Evolutionary conservation across 1,284 basidiomycete genomes (phyloP).

Genomic region (Meira nashicola): DNA sequence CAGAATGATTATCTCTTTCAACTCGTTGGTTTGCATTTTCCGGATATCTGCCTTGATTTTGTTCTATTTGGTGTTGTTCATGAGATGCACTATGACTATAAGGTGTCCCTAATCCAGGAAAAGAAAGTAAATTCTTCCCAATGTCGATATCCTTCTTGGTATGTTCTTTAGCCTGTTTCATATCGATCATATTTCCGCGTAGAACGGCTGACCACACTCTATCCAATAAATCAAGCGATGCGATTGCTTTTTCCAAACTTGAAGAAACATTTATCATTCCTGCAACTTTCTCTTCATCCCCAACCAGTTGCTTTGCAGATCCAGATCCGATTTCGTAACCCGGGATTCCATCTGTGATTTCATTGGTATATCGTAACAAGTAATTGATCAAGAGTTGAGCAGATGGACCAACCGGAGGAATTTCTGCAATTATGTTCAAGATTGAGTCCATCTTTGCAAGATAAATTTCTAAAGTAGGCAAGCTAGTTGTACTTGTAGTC

Average conservation of each 20-base stretch:
- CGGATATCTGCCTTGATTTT: not conserved
- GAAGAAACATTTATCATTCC: too few species aligned
- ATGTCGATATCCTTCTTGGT: not conserved
- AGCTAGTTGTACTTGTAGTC: constrained; percentile 12
- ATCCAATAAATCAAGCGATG: constrained; percentile 36
- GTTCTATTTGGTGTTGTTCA: too few species aligned
- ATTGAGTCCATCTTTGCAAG: constrained; percentile 25
- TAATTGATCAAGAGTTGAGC: constrained; percentile 34
- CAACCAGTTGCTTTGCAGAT: not conserved
- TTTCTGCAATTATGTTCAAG: constrained; percentile 27
- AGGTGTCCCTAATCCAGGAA: not conserved
- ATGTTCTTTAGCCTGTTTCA: not conserved
- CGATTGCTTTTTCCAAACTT: constrained; percentile 15
- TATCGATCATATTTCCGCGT: constrained; percentile 25
- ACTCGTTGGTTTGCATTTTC: not conserved
- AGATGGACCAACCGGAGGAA: constrained; percentile 30
- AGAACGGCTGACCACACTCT: constrained; percentile 38
- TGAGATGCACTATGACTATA: too few species aligned
- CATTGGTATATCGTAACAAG: constrained; percentile 34
- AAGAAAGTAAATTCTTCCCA: not conserved
- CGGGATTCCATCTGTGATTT: constrained; percentile 37
- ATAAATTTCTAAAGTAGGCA: constrained; percentile 15
- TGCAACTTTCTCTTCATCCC: not conserved
- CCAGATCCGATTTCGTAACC: constrained; percentile 21
- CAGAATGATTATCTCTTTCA: constrained; percentile 19